phyloP scores from a whole-genome alignment of 1,284 basidiomycete genomes.

The Papiliotrema laurentii region DNA sequence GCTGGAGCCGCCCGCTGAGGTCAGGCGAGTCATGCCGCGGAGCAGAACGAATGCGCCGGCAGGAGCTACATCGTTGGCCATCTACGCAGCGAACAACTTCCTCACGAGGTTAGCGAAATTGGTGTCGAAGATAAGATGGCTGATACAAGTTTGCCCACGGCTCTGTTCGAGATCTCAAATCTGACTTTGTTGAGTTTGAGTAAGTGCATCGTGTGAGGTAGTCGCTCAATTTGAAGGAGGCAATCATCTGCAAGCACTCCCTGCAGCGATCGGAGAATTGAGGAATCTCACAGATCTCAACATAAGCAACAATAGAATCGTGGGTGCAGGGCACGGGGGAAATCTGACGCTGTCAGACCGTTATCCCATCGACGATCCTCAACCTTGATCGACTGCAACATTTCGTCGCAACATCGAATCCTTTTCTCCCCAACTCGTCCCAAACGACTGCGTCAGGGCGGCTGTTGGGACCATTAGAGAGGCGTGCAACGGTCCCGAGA shows the following conservation, averaged over 20 bases:
- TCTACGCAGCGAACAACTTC: slow-evolving; percentile 26
- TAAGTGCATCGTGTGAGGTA: slow-evolving; percentile 9
- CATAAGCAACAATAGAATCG: slow-evolving; percentile 44
- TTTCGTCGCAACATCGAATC: slow-evolving; percentile 30
- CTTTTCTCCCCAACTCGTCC: slow-evolving; percentile 10
- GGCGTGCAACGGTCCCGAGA: slow-evolving; percentile 19
- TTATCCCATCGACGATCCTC: slow-evolving; percentile 43
- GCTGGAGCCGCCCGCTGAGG: not conserved
- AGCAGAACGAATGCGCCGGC: slow-evolving; percentile 27
- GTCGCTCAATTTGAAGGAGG: slow-evolving; percentile 19
- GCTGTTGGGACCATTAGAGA: not conserved
- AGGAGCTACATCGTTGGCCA: slow-evolving; percentile 4
- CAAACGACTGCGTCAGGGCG: slow-evolving; percentile 4
- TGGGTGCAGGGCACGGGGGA: slow-evolving; percentile 12
- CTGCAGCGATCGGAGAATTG: slow-evolving; percentile 44
- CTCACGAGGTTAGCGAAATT: slow-evolving; percentile 29
- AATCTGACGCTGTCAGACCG: slow-evolving; percentile 17
- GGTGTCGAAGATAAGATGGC: not conserved
- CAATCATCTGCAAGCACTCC: slow-evolving; percentile 37
- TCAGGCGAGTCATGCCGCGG: slow-evolving; percentile 12
- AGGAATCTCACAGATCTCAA: slow-evolving; percentile 41
- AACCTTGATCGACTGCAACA: slow-evolving; percentile 24
- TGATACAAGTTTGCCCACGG: slow-evolving; percentile 36
- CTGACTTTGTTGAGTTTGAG: slow-evolving; percentile 38
- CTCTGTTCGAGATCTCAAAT: slow-evolving; percentile 43